phyloP scores from a whole-genome alignment of 1,139 yeast genomes.

The Kazachstania sp. region DNA sequence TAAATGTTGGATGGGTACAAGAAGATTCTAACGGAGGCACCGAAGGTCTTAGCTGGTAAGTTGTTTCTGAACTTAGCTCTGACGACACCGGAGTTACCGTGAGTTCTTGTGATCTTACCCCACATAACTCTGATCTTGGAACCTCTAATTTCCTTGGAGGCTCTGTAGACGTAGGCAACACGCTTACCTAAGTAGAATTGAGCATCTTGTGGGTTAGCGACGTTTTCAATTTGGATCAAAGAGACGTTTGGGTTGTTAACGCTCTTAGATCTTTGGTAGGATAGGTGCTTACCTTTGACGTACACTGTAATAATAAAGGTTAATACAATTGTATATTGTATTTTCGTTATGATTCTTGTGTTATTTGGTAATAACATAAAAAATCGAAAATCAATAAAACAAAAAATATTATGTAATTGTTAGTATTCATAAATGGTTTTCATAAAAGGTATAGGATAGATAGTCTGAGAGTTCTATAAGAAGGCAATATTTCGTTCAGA shows the following conservation, averaged over 20 bases:
- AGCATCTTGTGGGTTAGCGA: conserved; percentile 83
- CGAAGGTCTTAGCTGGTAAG: conserved; percentile 99
- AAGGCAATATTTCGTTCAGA: too few species aligned
- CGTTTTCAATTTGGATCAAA: conserved; percentile 95
- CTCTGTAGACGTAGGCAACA: conserved; percentile 99
- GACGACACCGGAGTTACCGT: conserved; percentile 97
- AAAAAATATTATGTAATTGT: too few species aligned
- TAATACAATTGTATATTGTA: neutral
- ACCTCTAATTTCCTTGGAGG: conserved; percentile 96
- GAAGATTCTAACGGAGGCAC: conserved; percentile 99
- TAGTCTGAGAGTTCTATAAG: too few species aligned
- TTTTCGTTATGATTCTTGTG: neutral
- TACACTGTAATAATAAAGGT: conserved; percentile 51
- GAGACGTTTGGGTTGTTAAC: conserved; percentile 98
- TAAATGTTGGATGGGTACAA: conserved; percentile 99
- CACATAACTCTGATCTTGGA: conserved; percentile 99
- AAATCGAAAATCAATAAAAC: too few species aligned
- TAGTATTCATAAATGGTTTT: neutral
- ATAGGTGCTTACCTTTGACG: conserved; percentile 99
- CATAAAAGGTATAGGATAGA: neutral
- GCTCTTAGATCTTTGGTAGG: conserved; percentile 99
- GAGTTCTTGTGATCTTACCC: conserved; percentile 98
- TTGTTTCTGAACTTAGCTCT: conserved; percentile 99
- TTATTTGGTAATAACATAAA: neutral
- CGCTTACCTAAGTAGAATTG: conserved; percentile 99